A percentile compares a stretch with the other conserved stretches of the same genome.
phyloP scores from a whole-genome alignment of 1,284 basidiomycete genomes.

The Ustanciosporium gigantosporum region DNA sequence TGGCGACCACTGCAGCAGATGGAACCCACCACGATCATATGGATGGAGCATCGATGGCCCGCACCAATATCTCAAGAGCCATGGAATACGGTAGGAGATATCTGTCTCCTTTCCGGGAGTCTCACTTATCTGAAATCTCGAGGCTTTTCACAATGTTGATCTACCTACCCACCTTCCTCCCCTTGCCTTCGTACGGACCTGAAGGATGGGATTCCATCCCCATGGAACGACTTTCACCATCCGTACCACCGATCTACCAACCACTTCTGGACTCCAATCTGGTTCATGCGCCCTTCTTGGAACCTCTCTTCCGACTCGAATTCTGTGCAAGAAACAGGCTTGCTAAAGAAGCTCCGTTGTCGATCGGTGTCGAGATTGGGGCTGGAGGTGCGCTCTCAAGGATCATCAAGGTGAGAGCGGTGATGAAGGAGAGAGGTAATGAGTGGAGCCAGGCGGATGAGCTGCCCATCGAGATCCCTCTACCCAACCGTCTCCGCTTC shows the following conservation, averaged over 20 bases:
- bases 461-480: conserved; percentile 88
- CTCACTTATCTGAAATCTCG: conserved; percentile 71
- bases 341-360: conserved; percentile 82
- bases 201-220: conserved; percentile 19
- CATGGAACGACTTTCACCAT: conserved; percentile 23
- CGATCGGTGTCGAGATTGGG: conserved; percentile 85
- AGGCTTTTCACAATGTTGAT: conserved; percentile 76
- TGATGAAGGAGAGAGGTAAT: conserved; percentile 87
- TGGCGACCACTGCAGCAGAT: background rate
- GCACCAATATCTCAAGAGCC: conserved; percentile 63
- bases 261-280: conserved; percentile 34
- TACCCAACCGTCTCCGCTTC: conserved; percentile 75
- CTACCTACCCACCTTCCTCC: conserved; percentile 67
- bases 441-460: conserved; percentile 89
- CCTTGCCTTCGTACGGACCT: conserved; percentile 16
- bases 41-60: background rate
- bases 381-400: conserved; percentile 82
- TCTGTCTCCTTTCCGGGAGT: conserved; percentile 72
- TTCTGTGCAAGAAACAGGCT: conserved; percentile 84
- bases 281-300: conserved; percentile 70
- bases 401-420: conserved; percentile 87
- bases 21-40: background rate
- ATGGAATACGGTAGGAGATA: conserved; percentile 74
- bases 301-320: conserved; percentile 81
- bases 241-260: conserved; percentile 43